Conservation (phyloP, 2,329 filamentous ascomycete genomes). For the Coleophoma cylindrospora region DNA sequence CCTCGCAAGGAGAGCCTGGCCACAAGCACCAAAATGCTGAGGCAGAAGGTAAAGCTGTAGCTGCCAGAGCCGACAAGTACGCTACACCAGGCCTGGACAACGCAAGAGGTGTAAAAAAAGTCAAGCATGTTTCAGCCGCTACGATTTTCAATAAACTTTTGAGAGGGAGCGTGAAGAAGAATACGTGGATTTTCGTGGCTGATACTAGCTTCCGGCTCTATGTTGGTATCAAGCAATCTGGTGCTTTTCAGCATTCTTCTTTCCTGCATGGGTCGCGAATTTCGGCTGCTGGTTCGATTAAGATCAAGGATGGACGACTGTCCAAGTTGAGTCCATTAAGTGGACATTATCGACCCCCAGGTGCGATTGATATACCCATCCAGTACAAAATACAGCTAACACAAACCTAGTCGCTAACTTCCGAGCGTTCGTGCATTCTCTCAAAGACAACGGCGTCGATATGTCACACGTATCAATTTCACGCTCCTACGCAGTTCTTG, state of each 20-base stretch:
- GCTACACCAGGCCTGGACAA: slow-evolving; percentile 58
- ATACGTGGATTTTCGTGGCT: slow-evolving; percentile 91
- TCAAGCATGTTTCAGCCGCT: slow-evolving; percentile 64
- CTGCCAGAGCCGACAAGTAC: slow-evolving; percentile 59
- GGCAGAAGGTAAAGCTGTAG: slow-evolving; percentile 44
- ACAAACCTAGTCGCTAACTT: slow-evolving; percentile 56
- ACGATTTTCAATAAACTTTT: slow-evolving; percentile 75
- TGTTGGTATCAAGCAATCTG: slow-evolving; percentile 83
- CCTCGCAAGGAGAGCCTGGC: slow-evolving; percentile 23
- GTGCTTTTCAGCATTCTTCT: slow-evolving; percentile 86
- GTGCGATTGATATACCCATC: slow-evolving; percentile 30
- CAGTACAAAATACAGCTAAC: slow-evolving; percentile 2
- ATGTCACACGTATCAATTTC: slow-evolving; percentile 75
- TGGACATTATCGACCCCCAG: slow-evolving; percentile 80
- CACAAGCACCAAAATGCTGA: slow-evolving; percentile 10
- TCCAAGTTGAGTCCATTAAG: slow-evolving; percentile 64
- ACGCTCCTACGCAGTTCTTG: slow-evolving; percentile 74
- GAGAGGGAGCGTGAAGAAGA: slow-evolving; percentile 73
- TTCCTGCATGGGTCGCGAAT: slow-evolving; percentile 83
- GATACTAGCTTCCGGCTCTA: slow-evolving; percentile 83
- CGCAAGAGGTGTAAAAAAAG: slow-evolving; percentile 53
- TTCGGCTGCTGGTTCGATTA: slow-evolving; percentile 77
- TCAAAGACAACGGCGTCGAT: slow-evolving; percentile 72
- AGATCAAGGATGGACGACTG: slow-evolving; percentile 77
- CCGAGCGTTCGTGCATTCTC: slow-evolving; percentile 68